Evolutionary conservation across 805 yeast genomes (phyloP).

Genomic region (Candida hungchunana): DNA sequence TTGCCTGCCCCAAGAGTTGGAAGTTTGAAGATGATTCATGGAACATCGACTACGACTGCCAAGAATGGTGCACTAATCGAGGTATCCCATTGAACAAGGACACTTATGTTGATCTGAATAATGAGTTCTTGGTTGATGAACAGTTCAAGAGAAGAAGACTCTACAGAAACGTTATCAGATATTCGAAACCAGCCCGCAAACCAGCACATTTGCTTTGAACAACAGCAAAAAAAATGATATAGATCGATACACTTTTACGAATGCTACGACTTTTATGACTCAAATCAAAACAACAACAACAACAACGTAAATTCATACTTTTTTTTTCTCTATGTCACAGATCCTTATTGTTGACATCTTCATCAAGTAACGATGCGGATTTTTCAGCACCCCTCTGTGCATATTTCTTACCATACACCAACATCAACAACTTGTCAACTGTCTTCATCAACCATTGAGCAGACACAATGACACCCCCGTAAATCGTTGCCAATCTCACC

Average conservation of each 20-base stretch:
- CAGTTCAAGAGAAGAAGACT: constrained; percentile 57
- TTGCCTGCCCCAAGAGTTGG: constrained; percentile 74
- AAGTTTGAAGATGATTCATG: constrained; percentile 60
- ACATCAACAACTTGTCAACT: constrained; percentile 49
- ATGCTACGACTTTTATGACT: not conserved
- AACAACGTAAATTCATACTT: too few relatives aligned
- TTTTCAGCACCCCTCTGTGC: constrained; percentile 27
- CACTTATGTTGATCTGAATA: constrained; percentile 33
- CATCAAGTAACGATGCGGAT: constrained; percentile 17
- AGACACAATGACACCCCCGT: constrained; percentile 74
- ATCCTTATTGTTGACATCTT: not conserved
- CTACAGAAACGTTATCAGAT: constrained; percentile 47
- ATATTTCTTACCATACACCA: constrained; percentile 54
- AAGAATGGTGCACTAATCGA: constrained; percentile 47
- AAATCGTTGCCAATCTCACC: constrained; percentile 70
- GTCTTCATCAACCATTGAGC: constrained; percentile 62
- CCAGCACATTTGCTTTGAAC: constrained; percentile 23
- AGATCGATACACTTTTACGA: not conserved
- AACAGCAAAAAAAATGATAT: not conserved
- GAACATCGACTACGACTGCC: constrained; percentile 56
- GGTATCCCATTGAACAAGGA: constrained; percentile 28
- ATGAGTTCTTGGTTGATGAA: constrained; percentile 48
- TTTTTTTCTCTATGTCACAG: too few relatives aligned
- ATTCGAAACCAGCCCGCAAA: constrained; percentile 35
- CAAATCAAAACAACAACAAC: too few relatives aligned